Evolutionary conservation across 1,139 yeast species (phyloP), one percentile per base, ranked within the genome.

Genomic region (Suhomyces bolitotheri): DNA sequence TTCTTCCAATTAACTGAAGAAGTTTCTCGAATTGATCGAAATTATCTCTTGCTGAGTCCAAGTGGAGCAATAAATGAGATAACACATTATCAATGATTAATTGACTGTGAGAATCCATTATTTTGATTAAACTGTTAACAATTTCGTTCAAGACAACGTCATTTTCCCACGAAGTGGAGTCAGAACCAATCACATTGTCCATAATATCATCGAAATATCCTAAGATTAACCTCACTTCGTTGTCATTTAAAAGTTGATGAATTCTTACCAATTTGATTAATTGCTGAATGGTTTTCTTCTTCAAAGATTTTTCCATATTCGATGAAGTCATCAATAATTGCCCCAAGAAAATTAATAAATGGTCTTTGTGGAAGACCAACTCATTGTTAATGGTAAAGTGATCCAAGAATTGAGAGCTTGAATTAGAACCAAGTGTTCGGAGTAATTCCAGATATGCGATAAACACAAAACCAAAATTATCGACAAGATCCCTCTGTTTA

Each of bases 261-360:
- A 82, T 61, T 23, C 64, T 63, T 16, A 76, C 61, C 34, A 84
- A 52, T 40, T 77, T 76, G 1, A 78, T 67, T 38, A 89, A 69
- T 36, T 84, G 87, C 33, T 77, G 77, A 23, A 85, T 67, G 1
- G 90, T 76, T 32, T 82, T 64, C 27, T 83, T 72, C 49, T 89
- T 75, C 35, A 89, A 66, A 0, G 88, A 75, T 16, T 80, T 79
- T 48, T 85, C 95, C 23, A 76, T 60, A 34, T 70, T 70, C 0
- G 95, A 79, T 0, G 87, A 71, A 0, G 82, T 73, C 56, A 82
- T 78, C 35, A 89, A 67, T 3, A 86, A 68, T 53, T 78, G 83
- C 10, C 88, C 78, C 45, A 86, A 58, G 33, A 82, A 66, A 36
- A 81, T 76, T 26, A 87, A 62, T 13, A 89, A 62, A 32, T 78